Evolutionary conservation across 2,329 filamentous ascomycete species (phyloP).

Genomic region (Cercospora nicotianae): DNA sequence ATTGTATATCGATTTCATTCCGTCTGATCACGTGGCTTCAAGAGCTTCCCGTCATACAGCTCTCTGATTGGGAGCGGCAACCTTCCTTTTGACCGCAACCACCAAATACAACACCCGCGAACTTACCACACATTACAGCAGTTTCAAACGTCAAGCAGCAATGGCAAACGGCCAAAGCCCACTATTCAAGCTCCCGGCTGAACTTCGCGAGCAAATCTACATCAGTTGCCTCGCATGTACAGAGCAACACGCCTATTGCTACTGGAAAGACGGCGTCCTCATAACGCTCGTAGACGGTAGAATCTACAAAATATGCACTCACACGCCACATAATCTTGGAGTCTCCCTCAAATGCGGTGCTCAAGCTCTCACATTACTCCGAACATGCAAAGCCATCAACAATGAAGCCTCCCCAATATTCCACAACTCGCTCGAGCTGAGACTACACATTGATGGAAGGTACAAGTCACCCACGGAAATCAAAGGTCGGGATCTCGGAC

Average conservation of each 20-base stretch:
- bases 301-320: conserved; percentile 40
- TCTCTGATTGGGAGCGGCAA: background rate
- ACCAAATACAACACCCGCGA: background rate
- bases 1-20: background rate
- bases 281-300: conserved; percentile 26
- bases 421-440: conserved; percentile 32
- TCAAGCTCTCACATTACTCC: conserved; percentile 39
- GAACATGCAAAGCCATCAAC: conserved; percentile 45
- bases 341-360: conserved; percentile 16
- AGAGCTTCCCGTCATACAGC: background rate
- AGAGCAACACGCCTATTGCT: conserved; percentile 23
- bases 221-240: conserved; percentile 26
- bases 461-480: conserved; percentile 20
- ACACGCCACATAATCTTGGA: conserved; percentile 23
- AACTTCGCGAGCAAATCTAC: conserved; percentile 38
- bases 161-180: background rate
- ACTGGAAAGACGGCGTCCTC: conserved; percentile 22
- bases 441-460: conserved; percentile 21
- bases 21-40: background rate
- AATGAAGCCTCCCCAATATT: conserved; percentile 48
- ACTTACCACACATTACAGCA: conserved; percentile 44
- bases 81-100: background rate
- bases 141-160: background rate
- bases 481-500: conserved; percentile 20
- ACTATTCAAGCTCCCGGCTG: conserved; percentile 32